Percentiles rank a stretch among this genome's conserved stretches.
Conservation (phyloP, 2,329 filamentous ascomycete genomes). For the Aureobasidium musti region DNA sequence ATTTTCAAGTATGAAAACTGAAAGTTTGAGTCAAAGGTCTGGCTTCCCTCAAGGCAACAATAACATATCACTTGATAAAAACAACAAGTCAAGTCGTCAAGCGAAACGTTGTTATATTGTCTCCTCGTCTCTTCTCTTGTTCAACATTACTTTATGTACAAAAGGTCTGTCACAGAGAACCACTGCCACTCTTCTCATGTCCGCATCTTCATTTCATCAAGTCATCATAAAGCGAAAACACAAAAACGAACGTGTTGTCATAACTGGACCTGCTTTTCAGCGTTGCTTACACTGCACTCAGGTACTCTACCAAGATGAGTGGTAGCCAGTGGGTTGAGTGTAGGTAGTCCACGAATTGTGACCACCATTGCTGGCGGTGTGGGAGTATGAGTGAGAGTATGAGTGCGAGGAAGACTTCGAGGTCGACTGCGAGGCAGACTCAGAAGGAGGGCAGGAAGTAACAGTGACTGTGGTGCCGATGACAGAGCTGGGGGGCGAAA, state of each 20-base stretch:
- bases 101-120: background rate
- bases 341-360: slow-evolving; percentile 12
- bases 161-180: background rate
- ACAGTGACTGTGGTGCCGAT: background rate
- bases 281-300: background rate
- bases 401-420: background rate
- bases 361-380: background rate
- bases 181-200: background rate
- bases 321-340: slow-evolving; percentile 12
- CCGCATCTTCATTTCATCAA: background rate
- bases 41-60: no score
- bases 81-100: background rate
- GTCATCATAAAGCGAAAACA: background rate
- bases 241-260: background rate
- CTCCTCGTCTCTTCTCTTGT: background rate
- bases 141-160: background rate
- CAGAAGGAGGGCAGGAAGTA: background rate
- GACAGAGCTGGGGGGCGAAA: background rate
- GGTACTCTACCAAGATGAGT: background rate
- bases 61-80: no score
- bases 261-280: background rate
- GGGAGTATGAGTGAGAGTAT: background rate
- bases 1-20: no score
- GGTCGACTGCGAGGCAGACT: background rate
- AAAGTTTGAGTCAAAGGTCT: no score